Evolutionary conservation across 2,329 filamentous ascomycete species (phyloP).

Genomic region (Sarocladiaceae sp.): DNA sequence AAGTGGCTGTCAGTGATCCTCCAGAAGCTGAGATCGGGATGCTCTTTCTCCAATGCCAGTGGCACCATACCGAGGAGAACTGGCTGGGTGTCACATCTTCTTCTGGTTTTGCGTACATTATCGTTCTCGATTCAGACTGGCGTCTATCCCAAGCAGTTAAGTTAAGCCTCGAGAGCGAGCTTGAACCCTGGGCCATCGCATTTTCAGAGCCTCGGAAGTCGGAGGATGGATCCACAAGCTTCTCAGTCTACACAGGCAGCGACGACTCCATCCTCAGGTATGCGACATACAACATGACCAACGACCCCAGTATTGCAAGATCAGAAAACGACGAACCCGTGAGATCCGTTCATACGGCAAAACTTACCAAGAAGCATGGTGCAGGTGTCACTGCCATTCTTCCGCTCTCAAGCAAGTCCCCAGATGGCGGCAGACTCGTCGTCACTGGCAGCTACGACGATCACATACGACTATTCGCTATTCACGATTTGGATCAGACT

Average conservation of each 20-base stretch:
- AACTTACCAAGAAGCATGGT: constrained; percentile 41
- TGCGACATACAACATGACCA: constrained; percentile 23
- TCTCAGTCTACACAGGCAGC: constrained; percentile 61
- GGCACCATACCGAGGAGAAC: constrained; percentile 53
- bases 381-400: constrained; percentile 86
- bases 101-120: constrained; percentile 54
- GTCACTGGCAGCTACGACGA: constrained; percentile 94
- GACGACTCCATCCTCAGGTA: constrained; percentile 63
- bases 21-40: constrained; percentile 45
- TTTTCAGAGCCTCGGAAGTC: constrained; percentile 37
- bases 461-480: constrained; percentile 59
- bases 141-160: constrained; percentile 26
- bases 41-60: constrained; percentile 67
- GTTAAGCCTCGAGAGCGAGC: constrained; percentile 40
- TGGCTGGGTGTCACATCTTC: constrained; percentile 67
- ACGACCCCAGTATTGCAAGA: background rate
- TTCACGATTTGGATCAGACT: constrained; percentile 33
- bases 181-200: constrained; percentile 70
- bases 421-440: constrained; percentile 49
- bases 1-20: background rate
- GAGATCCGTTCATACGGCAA: background rate
- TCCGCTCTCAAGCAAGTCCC: constrained; percentile 45
- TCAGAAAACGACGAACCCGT: constrained; percentile 9
- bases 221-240: constrained; percentile 8
- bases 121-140: constrained; percentile 40